These are phyloP conservation scores for Rhinocladiella mackenziei DNA, from an alignment of 2,329 filamentous ascomycete genomes.

Conservation along the genomic window DNA sequence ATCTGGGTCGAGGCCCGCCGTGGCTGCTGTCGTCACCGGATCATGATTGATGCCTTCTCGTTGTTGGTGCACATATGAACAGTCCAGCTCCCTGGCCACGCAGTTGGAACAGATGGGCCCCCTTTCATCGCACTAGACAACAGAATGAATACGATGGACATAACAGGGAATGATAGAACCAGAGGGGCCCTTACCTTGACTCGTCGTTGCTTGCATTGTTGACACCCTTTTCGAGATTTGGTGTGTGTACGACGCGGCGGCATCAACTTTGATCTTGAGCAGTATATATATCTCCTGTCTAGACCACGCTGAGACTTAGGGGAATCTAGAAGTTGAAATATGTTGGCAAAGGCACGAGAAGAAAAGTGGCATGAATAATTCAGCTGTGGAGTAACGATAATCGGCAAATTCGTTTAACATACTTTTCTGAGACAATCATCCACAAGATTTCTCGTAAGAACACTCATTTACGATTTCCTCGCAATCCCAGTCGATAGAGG, in stretches of 20 bases:
- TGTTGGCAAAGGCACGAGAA: no score
- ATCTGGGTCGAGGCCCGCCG: no score
- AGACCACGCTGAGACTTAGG: neutral
- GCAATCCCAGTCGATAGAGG: no score
- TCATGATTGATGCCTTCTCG: neutral
- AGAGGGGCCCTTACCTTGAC: slow-evolving; percentile 33
- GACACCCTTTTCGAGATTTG: slow-evolving; percentile 43
- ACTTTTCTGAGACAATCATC: no score
- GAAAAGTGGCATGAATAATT: no score
- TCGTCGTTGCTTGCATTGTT: slow-evolving; percentile 40
- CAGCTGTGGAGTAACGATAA: no score
- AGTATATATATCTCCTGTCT: neutral
- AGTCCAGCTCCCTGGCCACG: slow-evolving; percentile 36
- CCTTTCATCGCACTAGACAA: slow-evolving; percentile 36
- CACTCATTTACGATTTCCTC: no score
- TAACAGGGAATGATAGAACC: slow-evolving; percentile 13
- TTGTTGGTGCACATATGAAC: slow-evolving; percentile 28
- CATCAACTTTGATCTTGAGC: slow-evolving; percentile 27
- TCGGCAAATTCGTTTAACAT: no score
- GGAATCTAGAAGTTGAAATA: no score
- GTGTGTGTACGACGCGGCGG: slow-evolving; percentile 40
- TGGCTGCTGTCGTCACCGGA: neutral
- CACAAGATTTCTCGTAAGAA: no score
- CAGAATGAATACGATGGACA: neutral
- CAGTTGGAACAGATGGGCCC: slow-evolving; percentile 41